phyloP scores from a whole-genome alignment of 257 asterid genomes.

The Avicennia marina region DNA sequence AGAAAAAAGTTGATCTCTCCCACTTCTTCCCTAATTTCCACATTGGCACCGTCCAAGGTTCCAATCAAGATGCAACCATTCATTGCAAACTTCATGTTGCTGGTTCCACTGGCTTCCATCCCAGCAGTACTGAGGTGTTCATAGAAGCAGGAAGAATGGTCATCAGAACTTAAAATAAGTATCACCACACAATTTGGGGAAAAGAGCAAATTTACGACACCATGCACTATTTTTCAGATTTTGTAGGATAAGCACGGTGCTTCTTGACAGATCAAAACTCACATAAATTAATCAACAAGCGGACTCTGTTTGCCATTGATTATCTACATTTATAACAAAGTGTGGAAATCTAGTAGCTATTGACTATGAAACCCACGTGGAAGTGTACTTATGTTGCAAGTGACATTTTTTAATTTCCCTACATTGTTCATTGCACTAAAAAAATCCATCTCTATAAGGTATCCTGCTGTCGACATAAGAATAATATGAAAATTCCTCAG shows the following conservation, averaged over 20 bases:
- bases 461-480: too few species aligned
- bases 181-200: too few species aligned
- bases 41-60: constrained; percentile 67
- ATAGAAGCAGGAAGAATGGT: neutral
- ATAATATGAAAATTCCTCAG: too few species aligned
- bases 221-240: neutral
- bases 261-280: neutral
- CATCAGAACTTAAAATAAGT: too few species aligned
- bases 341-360: neutral
- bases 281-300: neutral
- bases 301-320: neutral
- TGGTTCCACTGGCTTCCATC: constrained; percentile 72
- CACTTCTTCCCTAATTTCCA: constrained; percentile 58
- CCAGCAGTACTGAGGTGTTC: constrained; percentile 50
- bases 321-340: neutral
- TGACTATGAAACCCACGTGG: too few species aligned
- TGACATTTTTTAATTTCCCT: too few species aligned
- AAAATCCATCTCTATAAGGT: too few species aligned
- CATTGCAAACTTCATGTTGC: constrained; percentile 66
- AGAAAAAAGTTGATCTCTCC: constrained; percentile 59
- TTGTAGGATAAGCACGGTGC: neutral
- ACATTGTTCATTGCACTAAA: too few species aligned
- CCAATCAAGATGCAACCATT: constrained; percentile 58
- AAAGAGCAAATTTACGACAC: neutral
- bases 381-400: too few species aligned